Evolutionary conservation across 306 rosid species (phyloP).

Genomic region (Malus sieversii): DNA sequence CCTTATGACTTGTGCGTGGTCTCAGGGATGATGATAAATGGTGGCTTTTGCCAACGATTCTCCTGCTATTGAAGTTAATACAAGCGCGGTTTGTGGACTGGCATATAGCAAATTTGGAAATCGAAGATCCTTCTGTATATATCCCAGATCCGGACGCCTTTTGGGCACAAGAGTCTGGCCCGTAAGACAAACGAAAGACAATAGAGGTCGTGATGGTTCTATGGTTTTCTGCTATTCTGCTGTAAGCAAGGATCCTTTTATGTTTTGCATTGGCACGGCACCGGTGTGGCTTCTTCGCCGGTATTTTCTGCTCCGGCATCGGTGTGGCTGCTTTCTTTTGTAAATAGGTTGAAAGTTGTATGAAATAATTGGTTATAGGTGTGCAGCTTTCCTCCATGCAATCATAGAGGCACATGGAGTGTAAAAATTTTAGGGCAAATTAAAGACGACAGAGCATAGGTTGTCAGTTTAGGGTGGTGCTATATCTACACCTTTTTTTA

Average conservation of each 20-base stretch:
- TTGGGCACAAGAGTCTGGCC: slow-evolving; percentile 86
- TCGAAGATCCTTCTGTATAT: slow-evolving; percentile 71
- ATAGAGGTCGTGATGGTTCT: background rate
- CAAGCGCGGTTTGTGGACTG: slow-evolving; percentile 83
- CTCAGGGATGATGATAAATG: slow-evolving; percentile 86
- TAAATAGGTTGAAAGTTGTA: background rate
- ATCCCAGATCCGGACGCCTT: slow-evolving; percentile 87
- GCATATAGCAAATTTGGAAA: slow-evolving; percentile 90
- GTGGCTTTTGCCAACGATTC: slow-evolving; percentile 88
- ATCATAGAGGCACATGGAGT: background rate
- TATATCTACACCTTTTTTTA: too few species aligned
- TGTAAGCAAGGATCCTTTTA: slow-evolving; percentile 12
- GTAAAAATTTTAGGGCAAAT: background rate
- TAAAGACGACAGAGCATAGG: background rate
- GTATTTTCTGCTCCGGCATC: slow-evolving; percentile 8
- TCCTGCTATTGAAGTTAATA: slow-evolving; percentile 59
- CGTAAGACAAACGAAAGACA: slow-evolving; percentile 8
- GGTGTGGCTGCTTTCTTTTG: slow-evolving; percentile 9
- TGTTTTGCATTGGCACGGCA: slow-evolving; percentile 9
- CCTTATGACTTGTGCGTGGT: too few species aligned
- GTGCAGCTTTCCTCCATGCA: background rate
- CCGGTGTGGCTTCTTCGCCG: slow-evolving; percentile 24
- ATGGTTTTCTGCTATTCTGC: slow-evolving; percentile 6
- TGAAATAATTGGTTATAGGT: background rate
- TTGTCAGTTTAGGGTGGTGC: background rate